A percentile compares a stretch with the other conserved stretches of the same genome.
phyloP scores from a whole-genome alignment of 1,139 yeast species.

The Lodderomyces jiufengensis region DNA sequence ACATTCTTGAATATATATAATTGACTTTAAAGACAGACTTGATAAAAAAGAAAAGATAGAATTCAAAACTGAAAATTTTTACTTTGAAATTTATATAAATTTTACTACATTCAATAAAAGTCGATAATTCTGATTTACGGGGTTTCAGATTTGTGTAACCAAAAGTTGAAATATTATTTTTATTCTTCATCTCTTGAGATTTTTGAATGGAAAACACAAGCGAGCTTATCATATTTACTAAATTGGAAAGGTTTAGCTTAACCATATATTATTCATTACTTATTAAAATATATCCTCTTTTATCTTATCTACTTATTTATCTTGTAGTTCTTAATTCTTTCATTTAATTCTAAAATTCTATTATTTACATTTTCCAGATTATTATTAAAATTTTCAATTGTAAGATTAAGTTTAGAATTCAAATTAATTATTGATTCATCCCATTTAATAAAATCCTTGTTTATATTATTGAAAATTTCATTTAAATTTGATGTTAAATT shows the following conservation, averaged over 20 bases:
- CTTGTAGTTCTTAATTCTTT: not conserved
- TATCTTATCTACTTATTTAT: not conserved
- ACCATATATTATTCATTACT: no score
- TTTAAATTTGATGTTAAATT: constrained; percentile 33
- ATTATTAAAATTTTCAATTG: constrained; percentile 21
- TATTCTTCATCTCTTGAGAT: no score
- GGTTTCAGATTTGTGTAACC: no score
- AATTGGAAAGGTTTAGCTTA: no score
- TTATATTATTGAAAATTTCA: constrained; percentile 27
- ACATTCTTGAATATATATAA: constrained; percentile 18
- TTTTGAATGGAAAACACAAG: no score
- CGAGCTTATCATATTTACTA: no score
- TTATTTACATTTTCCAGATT: constrained; percentile 14
- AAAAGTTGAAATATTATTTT: no score
- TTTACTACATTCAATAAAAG: no score
- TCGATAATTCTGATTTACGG: no score
- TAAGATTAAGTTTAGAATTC: constrained; percentile 22
- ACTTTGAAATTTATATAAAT: no score
- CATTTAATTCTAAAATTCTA: constrained; percentile 14
- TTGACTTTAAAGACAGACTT: no score
- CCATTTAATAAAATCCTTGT: constrained; percentile 41
- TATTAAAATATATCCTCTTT: not conserved
- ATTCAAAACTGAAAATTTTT: not conserved
- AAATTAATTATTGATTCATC: constrained; percentile 32
- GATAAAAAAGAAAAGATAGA: constrained; percentile 1